Conservation (phyloP, 805 yeast species). For the Yamadazyma kitorensis region DNA sequence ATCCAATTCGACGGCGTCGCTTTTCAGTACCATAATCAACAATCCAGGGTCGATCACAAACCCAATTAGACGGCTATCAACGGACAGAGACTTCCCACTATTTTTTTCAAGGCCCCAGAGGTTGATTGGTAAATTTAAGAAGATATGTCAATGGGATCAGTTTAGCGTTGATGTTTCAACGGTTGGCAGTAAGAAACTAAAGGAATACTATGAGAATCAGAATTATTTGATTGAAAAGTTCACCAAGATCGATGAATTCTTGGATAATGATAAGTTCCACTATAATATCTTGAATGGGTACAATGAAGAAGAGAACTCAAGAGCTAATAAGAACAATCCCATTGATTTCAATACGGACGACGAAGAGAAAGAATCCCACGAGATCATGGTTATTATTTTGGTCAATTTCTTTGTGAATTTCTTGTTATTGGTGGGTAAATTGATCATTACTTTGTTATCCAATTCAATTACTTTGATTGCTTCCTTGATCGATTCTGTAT, state of each 20-base stretch:
- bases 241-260: slow-evolving; percentile 57
- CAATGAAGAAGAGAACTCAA: slow-evolving; percentile 14
- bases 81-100: slow-evolving; percentile 3
- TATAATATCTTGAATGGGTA: slow-evolving; percentile 62
- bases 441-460: slow-evolving; percentile 58
- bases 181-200: slow-evolving; percentile 25
- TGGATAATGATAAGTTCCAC: slow-evolving; percentile 67
- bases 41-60: slow-evolving; percentile 8
- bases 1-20: too few relatives aligned
- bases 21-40: slow-evolving; percentile 5
- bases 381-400: slow-evolving; percentile 58
- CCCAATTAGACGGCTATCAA: slow-evolving; percentile 5
- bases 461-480: slow-evolving; percentile 75
- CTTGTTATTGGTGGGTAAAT: slow-evolving; percentile 57
- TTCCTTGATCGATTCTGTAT: slow-evolving; percentile 70
- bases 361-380: slow-evolving; percentile 37
- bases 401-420: slow-evolving; percentile 63
- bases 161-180: slow-evolving; percentile 8
- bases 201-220: slow-evolving; percentile 53
- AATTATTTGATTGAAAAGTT: slow-evolving; percentile 58
- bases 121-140: slow-evolving; percentile 31
- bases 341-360: slow-evolving; percentile 15
- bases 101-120: slow-evolving; percentile 24
- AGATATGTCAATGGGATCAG: slow-evolving; percentile 31
- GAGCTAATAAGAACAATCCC: slow-evolving; percentile 3